Evolutionary conservation across 352 stramenopile species (phyloP), one percentile per base, ranked within the genome.

Genomic region (Pythium sukuiense): DNA sequence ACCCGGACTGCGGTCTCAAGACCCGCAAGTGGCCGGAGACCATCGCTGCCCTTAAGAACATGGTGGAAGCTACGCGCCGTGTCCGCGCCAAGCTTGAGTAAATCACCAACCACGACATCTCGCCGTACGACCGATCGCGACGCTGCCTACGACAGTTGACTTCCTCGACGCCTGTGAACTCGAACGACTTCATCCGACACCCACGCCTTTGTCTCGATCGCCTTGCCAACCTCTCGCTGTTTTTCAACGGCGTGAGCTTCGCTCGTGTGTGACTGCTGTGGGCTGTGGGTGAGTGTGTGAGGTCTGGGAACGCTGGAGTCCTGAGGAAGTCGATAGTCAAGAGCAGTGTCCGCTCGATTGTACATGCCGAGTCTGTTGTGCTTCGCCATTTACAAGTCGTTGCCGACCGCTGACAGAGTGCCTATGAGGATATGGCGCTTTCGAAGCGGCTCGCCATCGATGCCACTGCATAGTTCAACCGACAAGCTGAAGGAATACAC

Each of bases 1-100:
- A 97, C 83, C 93, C 93, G 18, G 93, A 98, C 76, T 98, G 91
- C 73, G 93, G 93, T 55, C 81, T 98, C 24, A 98, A 98, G 79
- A 97, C 93, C 1, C 89, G 93, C 60, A 92, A 87, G 65, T 98
- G 93, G 93, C 88, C 89, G 16, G 89, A 97, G 72, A 96, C 88
- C 27, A 96, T 97, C 61, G 86, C 76, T 33, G 89, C 88, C 20
- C 77, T 97, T 56, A 78, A 83, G 65, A 95, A 96, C 80, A 96
- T 96, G 85, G 90, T 97, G 27, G 82, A 89, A 60, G 90, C 88
- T 50, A 92, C 85, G 30, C 74, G 69, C 30, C 76, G 89, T 69
- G 85, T 93, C 27, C 83, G 85, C 62, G 85, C 83, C 62, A 76
- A 76, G 55, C 74, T 91, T 26, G 32, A 64, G 58, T 71, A 71